A percentile compares a stretch with the other conserved stretches of the same genome.
Conservation (phyloP, 2,329 filamentous ascomycete species). For the Sporothrix globosa region DNA sequence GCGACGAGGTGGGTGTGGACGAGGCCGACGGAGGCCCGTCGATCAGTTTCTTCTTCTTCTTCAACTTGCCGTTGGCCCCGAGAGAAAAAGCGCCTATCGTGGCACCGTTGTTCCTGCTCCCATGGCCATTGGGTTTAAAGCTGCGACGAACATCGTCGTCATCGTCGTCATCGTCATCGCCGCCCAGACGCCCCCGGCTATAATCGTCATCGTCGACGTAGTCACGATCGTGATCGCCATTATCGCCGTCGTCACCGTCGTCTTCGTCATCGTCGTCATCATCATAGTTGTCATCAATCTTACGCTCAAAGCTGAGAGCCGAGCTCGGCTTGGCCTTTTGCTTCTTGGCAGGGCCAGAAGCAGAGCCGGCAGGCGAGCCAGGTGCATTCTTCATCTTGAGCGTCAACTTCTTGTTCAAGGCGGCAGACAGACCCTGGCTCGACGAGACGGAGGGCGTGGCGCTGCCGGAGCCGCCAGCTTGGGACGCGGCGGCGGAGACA, state of each 20-base stretch:
- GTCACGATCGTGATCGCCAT: slow-evolving; percentile 21
- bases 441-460: slow-evolving; percentile 34
- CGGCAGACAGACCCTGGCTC: slow-evolving; percentile 32
- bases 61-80: slow-evolving; percentile 24
- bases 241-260: slow-evolving; percentile 33
- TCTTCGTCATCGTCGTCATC: slow-evolving; percentile 31
- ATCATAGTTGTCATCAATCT: slow-evolving; percentile 37
- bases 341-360: slow-evolving; percentile 51
- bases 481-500: background rate
- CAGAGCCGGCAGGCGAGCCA: background rate
- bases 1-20: slow-evolving; percentile 45
- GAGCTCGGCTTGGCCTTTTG: slow-evolving; percentile 59
- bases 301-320: slow-evolving; percentile 55
- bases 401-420: slow-evolving; percentile 36
- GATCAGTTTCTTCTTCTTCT: slow-evolving; percentile 35
- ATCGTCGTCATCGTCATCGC: slow-evolving; percentile 28
- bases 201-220: background rate
- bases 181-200: background rate
- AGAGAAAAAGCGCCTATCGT: background rate
- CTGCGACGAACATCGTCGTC: slow-evolving; percentile 28
- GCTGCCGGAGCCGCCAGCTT: slow-evolving; percentile 22
- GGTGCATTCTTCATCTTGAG: slow-evolving; percentile 58
- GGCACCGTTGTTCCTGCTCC: background rate
- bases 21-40: slow-evolving; percentile 7
- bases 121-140: slow-evolving; percentile 31